These are phyloP conservation scores for Kurtzmaniella cleridarum DNA, from an alignment of 805 yeast species.

Conservation along the genomic window DNA sequence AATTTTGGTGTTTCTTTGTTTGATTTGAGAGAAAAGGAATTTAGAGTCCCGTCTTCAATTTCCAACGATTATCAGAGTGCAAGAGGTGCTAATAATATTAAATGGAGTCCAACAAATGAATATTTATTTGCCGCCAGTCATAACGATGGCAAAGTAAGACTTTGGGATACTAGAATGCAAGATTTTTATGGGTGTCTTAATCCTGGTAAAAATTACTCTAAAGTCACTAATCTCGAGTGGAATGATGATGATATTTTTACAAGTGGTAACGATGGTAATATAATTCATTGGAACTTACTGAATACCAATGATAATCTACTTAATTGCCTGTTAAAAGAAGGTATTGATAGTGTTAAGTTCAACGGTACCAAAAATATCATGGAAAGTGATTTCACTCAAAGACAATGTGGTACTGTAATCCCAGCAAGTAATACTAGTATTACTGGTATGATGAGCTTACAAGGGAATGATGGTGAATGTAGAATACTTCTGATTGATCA, in stretches of 20 bases:
- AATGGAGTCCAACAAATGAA: conserved; percentile 61
- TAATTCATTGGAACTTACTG: conserved; percentile 59
- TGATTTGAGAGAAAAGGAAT: conserved; percentile 55
- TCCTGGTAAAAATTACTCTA: conserved; percentile 47
- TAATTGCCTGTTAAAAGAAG: conserved; percentile 43
- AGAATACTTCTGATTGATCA: conserved; percentile 51
- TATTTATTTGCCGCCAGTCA: conserved; percentile 63
- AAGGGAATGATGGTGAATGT: conserved; percentile 19
- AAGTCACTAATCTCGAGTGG: conserved; percentile 59
- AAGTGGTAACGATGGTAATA: conserved; percentile 60
- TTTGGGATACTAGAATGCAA: conserved; percentile 73
- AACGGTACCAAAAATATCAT: conserved; percentile 26
- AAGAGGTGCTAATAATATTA: conserved; percentile 38
- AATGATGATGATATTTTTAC: conserved; percentile 47
- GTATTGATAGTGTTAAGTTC: conserved; percentile 37
- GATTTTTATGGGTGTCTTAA: conserved; percentile 46
- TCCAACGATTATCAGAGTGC: conserved; percentile 11
- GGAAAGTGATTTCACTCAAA: conserved; percentile 27
- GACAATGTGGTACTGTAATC: conserved; percentile 60
- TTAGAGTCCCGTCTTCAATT: conserved; percentile 23
- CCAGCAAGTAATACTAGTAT: conserved; percentile 54
- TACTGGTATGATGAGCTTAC: conserved; percentile 38
- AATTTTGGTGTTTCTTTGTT: conserved; percentile 68
- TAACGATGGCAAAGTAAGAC: conserved; percentile 46
- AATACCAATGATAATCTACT: conserved; percentile 16